phyloP scores from a whole-genome alignment of 2,329 filamentous ascomycete genomes.

The Fusarium sp. region DNA sequence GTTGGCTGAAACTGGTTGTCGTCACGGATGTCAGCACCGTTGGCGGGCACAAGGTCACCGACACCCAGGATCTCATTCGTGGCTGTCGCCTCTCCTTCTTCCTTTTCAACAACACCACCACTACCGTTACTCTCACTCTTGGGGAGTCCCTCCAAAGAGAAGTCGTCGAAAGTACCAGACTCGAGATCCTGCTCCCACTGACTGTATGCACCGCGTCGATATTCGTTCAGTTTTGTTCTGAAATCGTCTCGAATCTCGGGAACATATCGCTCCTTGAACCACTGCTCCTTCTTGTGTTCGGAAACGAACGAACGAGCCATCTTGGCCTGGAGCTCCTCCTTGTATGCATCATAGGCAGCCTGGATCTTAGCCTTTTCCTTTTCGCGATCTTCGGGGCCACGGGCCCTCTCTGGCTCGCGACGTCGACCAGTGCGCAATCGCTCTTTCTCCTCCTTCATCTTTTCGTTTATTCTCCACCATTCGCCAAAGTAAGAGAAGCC shows the following conservation, averaged over 20 bases:
- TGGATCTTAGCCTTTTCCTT: constrained; percentile 84
- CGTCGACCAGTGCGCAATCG: constrained; percentile 75
- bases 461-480: constrained; percentile 86
- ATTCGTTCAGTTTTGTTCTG: constrained; percentile 79
- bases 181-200: constrained; percentile 93
- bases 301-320: constrained; percentile 92
- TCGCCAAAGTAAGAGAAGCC: constrained; percentile 88
- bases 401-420: constrained; percentile 70
- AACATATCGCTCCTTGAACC: constrained; percentile 96
- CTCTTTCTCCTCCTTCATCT: constrained; percentile 84
- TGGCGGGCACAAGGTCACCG: constrained; percentile 85
- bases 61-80: constrained; percentile 93
- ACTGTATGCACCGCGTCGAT: constrained; percentile 79
- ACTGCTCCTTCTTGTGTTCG: constrained; percentile 94
- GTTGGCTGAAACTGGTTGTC: constrained; percentile 90
- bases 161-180: constrained; percentile 89
- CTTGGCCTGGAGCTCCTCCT: constrained; percentile 75
- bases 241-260: constrained; percentile 82
- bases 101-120: constrained; percentile 88
- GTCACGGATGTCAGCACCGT: constrained; percentile 87
- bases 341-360: constrained; percentile 73
- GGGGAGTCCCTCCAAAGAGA: constrained; percentile 91
- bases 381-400: constrained; percentile 78
- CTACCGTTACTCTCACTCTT: constrained; percentile 92
- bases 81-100: constrained; percentile 92